Base-by-base conservation (phyloP, 2,329 filamentous ascomycete species). In the Leptographium procerum region DNA sequence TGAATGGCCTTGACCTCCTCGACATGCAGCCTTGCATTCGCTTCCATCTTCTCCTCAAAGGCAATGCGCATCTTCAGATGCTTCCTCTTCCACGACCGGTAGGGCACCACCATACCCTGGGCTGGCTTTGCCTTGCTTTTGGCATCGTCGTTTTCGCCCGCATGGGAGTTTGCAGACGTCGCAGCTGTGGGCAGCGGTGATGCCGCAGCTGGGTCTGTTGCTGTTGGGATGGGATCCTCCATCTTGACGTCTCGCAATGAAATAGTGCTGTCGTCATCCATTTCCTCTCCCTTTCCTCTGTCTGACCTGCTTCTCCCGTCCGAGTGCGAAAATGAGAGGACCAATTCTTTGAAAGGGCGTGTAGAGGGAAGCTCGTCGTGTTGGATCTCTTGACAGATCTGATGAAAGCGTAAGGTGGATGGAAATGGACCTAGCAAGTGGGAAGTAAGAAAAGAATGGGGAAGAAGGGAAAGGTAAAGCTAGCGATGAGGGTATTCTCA, bases 11-110 rank as follows among this genome's bases (percentile, higher is more conserved):
- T 86, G 70, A 89, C 88, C 71, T 94, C 91, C 57, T 88, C 80
- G 66, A 84, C 84, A 72, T 94, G 94, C 61, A 94, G 79, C 57
- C 85, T 81, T 72, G 95, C 94, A 70, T 89, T 88, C 64, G 89
- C 84, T 59, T 86, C 82, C 82, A 91, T 89, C 67, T 83, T 84
- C 55, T 84, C 78, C 65, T 94, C 88, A 68, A 94, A 95, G 31
- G 79, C 77, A 69, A 87, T 79, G 73, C 87, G 86, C 84, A 94
- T 89, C 79, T 95, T 95, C 66, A 88, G 87, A 72, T 95, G 99
- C 77, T 99, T 99, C 75, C 96, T 95, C 81, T 89, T 90, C 78
- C 80, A 87, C 51, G 83, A 87, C 68, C 83, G 86, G 71, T 86
- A 83, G 4, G 75, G 80, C 66, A 59, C 57, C 22, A 73, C 76